A percentile compares a stretch with the other conserved stretches of the same genome.
Conservation (phyloP, 2,329 filamentous ascomycete species). For the Aspergillus pseudoterreus region DNA sequence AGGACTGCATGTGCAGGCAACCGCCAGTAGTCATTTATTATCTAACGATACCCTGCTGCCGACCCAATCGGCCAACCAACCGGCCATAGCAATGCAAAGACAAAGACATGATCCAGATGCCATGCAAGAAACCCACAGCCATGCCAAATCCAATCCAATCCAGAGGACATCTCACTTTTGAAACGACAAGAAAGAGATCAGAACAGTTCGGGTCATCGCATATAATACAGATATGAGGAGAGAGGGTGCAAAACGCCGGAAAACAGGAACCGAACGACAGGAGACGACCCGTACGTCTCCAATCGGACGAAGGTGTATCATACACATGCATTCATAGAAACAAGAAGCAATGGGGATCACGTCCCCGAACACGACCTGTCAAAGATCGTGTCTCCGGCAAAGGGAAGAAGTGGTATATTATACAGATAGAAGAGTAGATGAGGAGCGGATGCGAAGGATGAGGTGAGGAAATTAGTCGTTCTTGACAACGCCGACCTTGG, state of each 20-base stretch:
- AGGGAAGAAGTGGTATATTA: slow-evolving; percentile 25
- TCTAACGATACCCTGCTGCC: slow-evolving; percentile 4
- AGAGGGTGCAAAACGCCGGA: slow-evolving; percentile 26
- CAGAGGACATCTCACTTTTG: slow-evolving; percentile 6
- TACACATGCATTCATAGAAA: slow-evolving; percentile 30
- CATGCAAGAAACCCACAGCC: slow-evolving; percentile 10
- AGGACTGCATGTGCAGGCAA: too few species aligned
- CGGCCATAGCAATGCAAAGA: slow-evolving; percentile 6
- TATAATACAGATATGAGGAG: slow-evolving; percentile 30
- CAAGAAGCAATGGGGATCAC: slow-evolving; percentile 14
- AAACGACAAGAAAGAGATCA: slow-evolving; percentile 15
- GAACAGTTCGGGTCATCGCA: slow-evolving; percentile 21
- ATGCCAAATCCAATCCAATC: slow-evolving; percentile 10
- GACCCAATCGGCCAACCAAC: slow-evolving; percentile 2
- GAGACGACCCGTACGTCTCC: slow-evolving; percentile 28
- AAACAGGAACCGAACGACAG: slow-evolving; percentile 16
- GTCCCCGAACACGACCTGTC: too few species aligned
- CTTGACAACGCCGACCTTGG: slow-evolving; percentile 95
- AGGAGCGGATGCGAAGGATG: slow-evolving; percentile 2
- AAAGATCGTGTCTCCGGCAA: too few species aligned
- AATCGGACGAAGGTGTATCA: slow-evolving; percentile 30
- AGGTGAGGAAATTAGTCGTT: slow-evolving; percentile 50
- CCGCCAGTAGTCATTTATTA: slow-evolving; percentile 9
- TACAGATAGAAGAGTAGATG: slow-evolving; percentile 25
- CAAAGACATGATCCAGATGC: slow-evolving; percentile 8